phyloP scores from a whole-genome alignment of 2,329 filamentous ascomycete species.

The Penicillium sclerotiorum region DNA sequence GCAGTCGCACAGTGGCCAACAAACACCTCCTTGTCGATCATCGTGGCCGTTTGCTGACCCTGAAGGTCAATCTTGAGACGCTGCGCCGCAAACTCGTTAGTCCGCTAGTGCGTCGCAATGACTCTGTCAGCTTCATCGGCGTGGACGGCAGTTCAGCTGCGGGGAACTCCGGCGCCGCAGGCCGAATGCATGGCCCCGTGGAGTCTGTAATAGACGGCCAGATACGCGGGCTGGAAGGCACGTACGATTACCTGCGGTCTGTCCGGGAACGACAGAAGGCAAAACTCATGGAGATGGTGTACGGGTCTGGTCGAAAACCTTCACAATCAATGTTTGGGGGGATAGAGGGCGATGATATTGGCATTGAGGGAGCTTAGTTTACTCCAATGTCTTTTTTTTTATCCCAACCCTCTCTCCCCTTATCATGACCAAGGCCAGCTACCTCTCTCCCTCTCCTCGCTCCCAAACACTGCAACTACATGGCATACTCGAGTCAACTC shows the following conservation, averaged over 20 bases:
- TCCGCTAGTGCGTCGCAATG: slow-evolving; percentile 73
- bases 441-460: too few species aligned
- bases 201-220: slow-evolving; percentile 72
- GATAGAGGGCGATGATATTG: slow-evolving; percentile 19
- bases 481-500: too few species aligned
- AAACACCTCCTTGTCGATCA: slow-evolving; percentile 86
- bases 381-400: too few species aligned
- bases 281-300: slow-evolving; percentile 79
- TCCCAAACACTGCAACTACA: too few species aligned
- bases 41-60: slow-evolving; percentile 76
- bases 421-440: neutral
- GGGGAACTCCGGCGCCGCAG: slow-evolving; percentile 39
- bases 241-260: slow-evolving; percentile 74
- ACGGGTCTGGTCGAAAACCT: slow-evolving; percentile 53
- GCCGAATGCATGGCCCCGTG: slow-evolving; percentile 60
- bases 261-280: slow-evolving; percentile 79
- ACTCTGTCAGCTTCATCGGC: slow-evolving; percentile 48
- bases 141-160: slow-evolving; percentile 26
- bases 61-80: slow-evolving; percentile 86
- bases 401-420: neutral
- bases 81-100: slow-evolving; percentile 80
- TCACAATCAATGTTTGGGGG: slow-evolving; percentile 28
- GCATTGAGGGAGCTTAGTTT: slow-evolving; percentile 9
- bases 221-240: slow-evolving; percentile 78
- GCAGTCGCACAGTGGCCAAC: slow-evolving; percentile 81